These are phyloP conservation scores for Jacaranda mimosifolia DNA, from an alignment of 257 asterid species.

Conservation along the genomic window DNA sequence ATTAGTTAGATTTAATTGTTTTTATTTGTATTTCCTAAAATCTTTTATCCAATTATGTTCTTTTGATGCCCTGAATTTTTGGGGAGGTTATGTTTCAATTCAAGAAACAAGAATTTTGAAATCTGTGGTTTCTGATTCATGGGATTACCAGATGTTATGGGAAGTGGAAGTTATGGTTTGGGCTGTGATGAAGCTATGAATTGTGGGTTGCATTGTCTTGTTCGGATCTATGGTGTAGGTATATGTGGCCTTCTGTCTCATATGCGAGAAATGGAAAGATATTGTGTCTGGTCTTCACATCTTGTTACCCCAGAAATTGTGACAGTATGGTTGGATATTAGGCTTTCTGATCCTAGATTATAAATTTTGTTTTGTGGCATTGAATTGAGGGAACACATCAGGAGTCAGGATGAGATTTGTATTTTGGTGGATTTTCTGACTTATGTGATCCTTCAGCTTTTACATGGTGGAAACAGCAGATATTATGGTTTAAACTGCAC, in stretches of 20 bases:
- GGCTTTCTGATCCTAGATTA: not conserved
- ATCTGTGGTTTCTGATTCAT: not conserved
- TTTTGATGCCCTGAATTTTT: not conserved
- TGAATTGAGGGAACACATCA: not conserved
- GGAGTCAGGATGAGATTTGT: constrained; percentile 3
- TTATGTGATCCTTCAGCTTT: not conserved
- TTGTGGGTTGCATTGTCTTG: not conserved
- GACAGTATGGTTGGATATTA: not conserved
- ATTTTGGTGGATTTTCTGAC: constrained; percentile 3
- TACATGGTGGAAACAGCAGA: constrained; percentile 20
- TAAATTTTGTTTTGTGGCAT: not conserved
- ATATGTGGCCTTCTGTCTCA: constrained; percentile 3
- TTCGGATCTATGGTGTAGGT: constrained; percentile 9
- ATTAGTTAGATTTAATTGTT: constrained; percentile 10
- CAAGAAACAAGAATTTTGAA: too few species aligned
- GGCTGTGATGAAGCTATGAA: constrained; percentile 20
- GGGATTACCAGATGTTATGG: not conserved
- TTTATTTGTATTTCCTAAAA: not conserved
- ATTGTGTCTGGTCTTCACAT: not conserved
- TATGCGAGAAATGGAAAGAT: not conserved
- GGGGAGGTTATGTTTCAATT: constrained; percentile 9
- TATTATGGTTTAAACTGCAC: constrained; percentile 3
- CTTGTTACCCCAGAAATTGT: not conserved
- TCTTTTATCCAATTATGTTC: not conserved
- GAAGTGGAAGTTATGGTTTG: not conserved